Evolutionary conservation across 495 filamentous ascomycete species (phyloP).

Genomic region (Paragyromitra xinjiangensis): DNA sequence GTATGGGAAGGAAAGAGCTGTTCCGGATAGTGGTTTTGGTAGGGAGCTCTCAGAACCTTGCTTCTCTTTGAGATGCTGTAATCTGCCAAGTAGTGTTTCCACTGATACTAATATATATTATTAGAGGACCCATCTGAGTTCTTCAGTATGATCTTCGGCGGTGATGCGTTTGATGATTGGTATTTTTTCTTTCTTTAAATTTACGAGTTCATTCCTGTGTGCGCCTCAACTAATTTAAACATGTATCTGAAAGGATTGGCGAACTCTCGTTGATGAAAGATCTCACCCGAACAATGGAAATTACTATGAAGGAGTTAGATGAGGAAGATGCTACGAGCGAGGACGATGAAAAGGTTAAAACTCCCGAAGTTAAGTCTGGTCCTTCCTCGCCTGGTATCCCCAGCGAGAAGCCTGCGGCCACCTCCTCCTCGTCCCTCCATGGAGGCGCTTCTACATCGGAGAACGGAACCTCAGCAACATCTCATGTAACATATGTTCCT

Average conservation of each 20-base stretch:
- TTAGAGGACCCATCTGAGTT: constrained; percentile 94
- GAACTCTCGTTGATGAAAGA: constrained; percentile 94
- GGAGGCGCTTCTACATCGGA: constrained; percentile 52
- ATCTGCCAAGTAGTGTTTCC: background rate
- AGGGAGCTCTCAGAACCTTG: constrained; percentile 43
- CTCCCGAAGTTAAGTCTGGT: constrained; percentile 56
- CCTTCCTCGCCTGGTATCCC: constrained; percentile 41
- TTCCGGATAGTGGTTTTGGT: constrained; percentile 90
- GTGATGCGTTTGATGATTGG: constrained; percentile 90
- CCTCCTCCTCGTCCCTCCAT: constrained; percentile 43
- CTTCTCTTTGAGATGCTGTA: background rate
- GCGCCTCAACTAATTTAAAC: constrained; percentile 27
- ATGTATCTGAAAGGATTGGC: constrained; percentile 66
- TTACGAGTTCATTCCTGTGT: background rate
- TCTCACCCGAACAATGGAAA: constrained; percentile 88
- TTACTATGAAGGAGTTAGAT: constrained; percentile 77
- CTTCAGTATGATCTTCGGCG: constrained; percentile 98
- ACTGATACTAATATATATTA: constrained; percentile 10
- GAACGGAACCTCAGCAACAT: constrained; percentile 41
- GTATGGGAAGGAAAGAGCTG: constrained; percentile 90
- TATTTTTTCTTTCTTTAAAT: constrained; percentile 23
- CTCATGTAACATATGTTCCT: constrained; percentile 1
- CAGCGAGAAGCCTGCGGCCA: constrained; percentile 41
- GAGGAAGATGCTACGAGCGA: constrained; percentile 62
- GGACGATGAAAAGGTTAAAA: constrained; percentile 64